These are phyloP conservation scores for Maudiozyma pseudohumilis DNA, from an alignment of 805 yeast species.

Conservation along the genomic window DNA sequence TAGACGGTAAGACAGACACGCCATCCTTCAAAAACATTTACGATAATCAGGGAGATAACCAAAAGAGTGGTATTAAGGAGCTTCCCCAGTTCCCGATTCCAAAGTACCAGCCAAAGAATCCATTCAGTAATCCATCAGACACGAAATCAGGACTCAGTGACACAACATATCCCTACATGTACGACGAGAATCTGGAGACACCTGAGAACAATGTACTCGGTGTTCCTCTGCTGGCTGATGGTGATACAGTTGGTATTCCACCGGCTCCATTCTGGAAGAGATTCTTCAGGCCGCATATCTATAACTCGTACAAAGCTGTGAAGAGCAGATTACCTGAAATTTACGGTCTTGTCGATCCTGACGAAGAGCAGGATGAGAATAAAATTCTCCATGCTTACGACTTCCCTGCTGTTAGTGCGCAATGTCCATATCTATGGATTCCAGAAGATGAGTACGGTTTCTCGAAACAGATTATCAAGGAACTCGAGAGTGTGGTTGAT, in stretches of 20 bases:
- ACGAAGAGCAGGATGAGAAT: conserved; percentile 31
- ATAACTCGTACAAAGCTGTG: conserved; percentile 40
- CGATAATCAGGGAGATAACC: conserved; percentile 2
- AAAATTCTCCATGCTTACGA: conserved; percentile 53
- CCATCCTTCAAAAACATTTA: conserved; percentile 38
- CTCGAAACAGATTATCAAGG: conserved; percentile 48
- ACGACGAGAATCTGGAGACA: conserved; percentile 2
- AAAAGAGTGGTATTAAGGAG: conserved; percentile 17
- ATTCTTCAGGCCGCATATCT: conserved; percentile 46
- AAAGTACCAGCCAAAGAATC: conserved; percentile 16
- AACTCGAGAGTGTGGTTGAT: conserved; percentile 44
- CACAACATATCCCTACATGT: conserved; percentile 17
- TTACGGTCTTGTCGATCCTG: conserved; percentile 40
- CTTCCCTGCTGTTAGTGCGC: conserved; percentile 61
- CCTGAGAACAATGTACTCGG: conserved; percentile 20
- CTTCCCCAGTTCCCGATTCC: conserved; percentile 24
- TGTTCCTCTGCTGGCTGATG: conserved; percentile 65
- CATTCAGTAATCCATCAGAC: conserved; percentile 4
- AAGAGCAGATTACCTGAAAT: conserved; percentile 49
- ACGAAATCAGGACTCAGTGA: conserved; percentile 10
- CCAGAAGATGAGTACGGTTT: conserved; percentile 86
- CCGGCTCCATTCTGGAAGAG: conserved; percentile 36
- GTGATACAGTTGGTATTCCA: conserved; percentile 30
- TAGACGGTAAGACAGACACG: conserved; percentile 60
- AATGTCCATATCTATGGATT: conserved; percentile 79